Base-by-base conservation (phyloP, 768 basidiomycete genomes). In the Candolleomyces eurysporus region DNA sequence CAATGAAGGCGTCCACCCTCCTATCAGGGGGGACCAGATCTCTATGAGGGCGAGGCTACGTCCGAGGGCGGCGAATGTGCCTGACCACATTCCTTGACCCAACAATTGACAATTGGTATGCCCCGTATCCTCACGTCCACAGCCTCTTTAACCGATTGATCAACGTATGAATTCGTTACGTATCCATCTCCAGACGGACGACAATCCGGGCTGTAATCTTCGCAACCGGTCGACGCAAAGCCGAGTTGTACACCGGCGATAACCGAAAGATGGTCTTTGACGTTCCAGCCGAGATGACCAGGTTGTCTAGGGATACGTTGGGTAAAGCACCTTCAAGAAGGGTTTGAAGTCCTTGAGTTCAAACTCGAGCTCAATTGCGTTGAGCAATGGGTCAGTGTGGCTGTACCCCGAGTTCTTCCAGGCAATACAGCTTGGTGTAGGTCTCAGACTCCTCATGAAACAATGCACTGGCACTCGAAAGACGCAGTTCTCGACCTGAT, bases 21-120 rank as follows among this genome's bases (percentile, higher is more conserved):
- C 73, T 26, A 77, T 89, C 60, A 67, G 72, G 2, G 74, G 80
- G 61, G 89, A 91, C 68, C 75, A 78, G 43, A 78, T 90, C 49
- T 78, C 84, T 67, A 73, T 88, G 63, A 90, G 87, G 86, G 81
- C 82, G 21, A 76, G 90, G n/a, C 79, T 86, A 3, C 85, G 85
- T 64, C 81, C 86, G 13, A 80, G 77, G 45, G 64, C 71, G 11
- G 78, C 76, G 4, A 73, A 78, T 6, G 71, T 72, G 4, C 63
- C 73, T 0, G 87, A 89, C 60, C 57, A 70, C 9, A 79, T 87
- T 31, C 78, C 78, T 21, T 75, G 67, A 22, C 89, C 88, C 1
- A 65, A 68, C 2, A 82, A 85, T 64, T 82, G 76, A 71, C 67
- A 86, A 60, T 71, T 81, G 66, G 87, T 87, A 67, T 57, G 84